These are phyloP conservation scores for Iberis pinnata DNA, from an alignment of 345 rosid species.

Conservation along the genomic window DNA sequence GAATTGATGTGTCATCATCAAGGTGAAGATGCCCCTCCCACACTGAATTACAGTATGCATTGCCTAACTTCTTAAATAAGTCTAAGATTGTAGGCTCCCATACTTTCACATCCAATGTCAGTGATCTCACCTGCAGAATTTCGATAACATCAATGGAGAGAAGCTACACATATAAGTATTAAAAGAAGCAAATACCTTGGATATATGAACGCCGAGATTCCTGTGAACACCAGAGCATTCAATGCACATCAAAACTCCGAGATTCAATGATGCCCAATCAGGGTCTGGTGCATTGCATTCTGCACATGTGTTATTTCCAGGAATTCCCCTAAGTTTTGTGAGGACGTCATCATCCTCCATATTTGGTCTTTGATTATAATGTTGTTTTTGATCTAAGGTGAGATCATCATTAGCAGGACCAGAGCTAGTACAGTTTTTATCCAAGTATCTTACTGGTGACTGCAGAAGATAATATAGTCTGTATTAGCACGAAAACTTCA, in stretches of 20 bases:
- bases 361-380: conserved; percentile 27
- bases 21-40: conserved; percentile 69
- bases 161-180: too few relatives aligned
- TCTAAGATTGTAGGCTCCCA: conserved; percentile 88
- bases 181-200: conserved; percentile 51
- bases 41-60: conserved; percentile 66
- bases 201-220: conserved; percentile 90
- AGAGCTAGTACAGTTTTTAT: conserved; percentile 23
- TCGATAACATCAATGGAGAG: too few relatives aligned
- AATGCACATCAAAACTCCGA: conserved; percentile 78
- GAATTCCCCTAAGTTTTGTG: conserved; percentile 49
- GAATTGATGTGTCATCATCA: conserved; percentile 37
- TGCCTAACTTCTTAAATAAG: conserved; percentile 61
- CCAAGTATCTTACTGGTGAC: conserved; percentile 36
- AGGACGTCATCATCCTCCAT: conserved; percentile 46
- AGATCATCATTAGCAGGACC: conserved; percentile 29
- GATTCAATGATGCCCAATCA: conserved; percentile 94
- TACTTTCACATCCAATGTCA: conserved; percentile 79
- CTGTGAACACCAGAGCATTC: conserved; percentile 95
- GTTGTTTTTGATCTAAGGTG: conserved; percentile 29
- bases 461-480: conserved; percentile 33
- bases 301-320: conserved; percentile 82
- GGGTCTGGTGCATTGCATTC: conserved; percentile 78
- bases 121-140: conserved; percentile 72
- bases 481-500: conserved; percentile 23